Evolutionary conservation across 305 asterid species (phyloP).

Genomic region (Fraxinus floribunda): DNA sequence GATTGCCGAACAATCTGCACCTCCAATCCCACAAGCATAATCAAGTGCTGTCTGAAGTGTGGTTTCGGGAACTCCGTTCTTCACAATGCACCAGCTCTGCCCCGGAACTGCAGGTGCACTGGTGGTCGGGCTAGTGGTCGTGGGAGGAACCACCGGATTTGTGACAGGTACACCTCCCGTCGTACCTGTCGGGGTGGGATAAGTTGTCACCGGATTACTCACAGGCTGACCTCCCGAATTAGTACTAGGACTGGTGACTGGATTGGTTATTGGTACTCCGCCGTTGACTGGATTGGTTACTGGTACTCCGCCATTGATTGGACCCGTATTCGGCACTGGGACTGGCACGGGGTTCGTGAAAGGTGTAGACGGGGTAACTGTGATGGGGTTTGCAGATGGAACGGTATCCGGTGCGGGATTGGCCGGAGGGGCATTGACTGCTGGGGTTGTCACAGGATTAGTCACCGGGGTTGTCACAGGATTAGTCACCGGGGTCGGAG

Average conservation of each 20-base stretch:
- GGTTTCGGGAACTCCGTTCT: slow-evolving; percentile 48
- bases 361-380: slow-evolving; percentile 31
- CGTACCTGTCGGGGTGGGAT: slow-evolving; percentile 31
- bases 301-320: slow-evolving; percentile 23
- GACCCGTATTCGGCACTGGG: slow-evolving; percentile 29
- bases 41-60: slow-evolving; percentile 64
- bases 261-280: slow-evolving; percentile 31
- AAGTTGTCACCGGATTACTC: slow-evolving; percentile 42
- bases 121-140: slow-evolving; percentile 28
- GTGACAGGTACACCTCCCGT: slow-evolving; percentile 39
- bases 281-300: slow-evolving; percentile 30
- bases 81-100: slow-evolving; percentile 82
- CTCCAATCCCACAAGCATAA: slow-evolving; percentile 79
- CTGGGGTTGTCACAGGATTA: slow-evolving; percentile 45
- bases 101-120: slow-evolving; percentile 40
- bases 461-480: slow-evolving; percentile 13
- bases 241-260: slow-evolving; percentile 38
- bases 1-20: slow-evolving; percentile 68
- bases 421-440: slow-evolving; percentile 29
- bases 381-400: slow-evolving; percentile 36
- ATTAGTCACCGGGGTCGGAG: slow-evolving; percentile 27
- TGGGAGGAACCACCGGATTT: slow-evolving; percentile 29
- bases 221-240: slow-evolving; percentile 32
- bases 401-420: slow-evolving; percentile 34
- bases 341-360: slow-evolving; percentile 26